Evolutionary conservation across 441 rosid genomes (phyloP), one percentile per base, ranked within the genome.

Genomic region (Raphanus hybrid): DNA sequence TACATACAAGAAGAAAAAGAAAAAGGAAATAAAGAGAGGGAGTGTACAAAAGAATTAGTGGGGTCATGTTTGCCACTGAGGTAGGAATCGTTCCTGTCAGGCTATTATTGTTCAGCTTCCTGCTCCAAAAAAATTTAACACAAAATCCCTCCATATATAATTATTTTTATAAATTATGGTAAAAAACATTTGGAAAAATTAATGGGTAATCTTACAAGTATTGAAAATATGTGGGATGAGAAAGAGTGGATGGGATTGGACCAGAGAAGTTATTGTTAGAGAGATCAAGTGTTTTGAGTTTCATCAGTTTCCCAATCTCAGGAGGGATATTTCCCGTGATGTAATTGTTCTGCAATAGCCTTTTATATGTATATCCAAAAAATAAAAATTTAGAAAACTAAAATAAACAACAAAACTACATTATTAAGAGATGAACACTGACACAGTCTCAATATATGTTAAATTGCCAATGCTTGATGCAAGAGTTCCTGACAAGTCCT

Each of bases 101-200:
- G 72, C 92, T 90, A 81, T 95, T 95, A 69, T 95, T 93, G 74
- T 95, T 95, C 75, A 95, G 81, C 86, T 95, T 90, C 92, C 99
- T 95, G 87, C 48, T 80, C 75, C 55, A 64, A 69, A 71, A 69
- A 71, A 65, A 48, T 75, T 71, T 77, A 59, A 72, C 32, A 65
- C 60, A 50, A 48, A 32, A 10, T 29, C 34, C 5, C 34, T 29
- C 34, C 34, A 29, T 29, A 29, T 29, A 29, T 29, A 29, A 29
- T 29, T 29, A 29, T 29, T 29, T 29, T 29, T 29, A 29, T 29
- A 29, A 29, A 29, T 29, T 29, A 29, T 5, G 5, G 34, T 4
- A 29, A 23, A 29, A 29, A 29, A 29, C 5, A 29, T 29, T 29
- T 29, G 34, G 34, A 29, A 29, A 59, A 71, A 12, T n/a, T 48